Base-by-base conservation (phyloP, 1,284 basidiomycete genomes). In the Leccinum angustisporum region DNA sequence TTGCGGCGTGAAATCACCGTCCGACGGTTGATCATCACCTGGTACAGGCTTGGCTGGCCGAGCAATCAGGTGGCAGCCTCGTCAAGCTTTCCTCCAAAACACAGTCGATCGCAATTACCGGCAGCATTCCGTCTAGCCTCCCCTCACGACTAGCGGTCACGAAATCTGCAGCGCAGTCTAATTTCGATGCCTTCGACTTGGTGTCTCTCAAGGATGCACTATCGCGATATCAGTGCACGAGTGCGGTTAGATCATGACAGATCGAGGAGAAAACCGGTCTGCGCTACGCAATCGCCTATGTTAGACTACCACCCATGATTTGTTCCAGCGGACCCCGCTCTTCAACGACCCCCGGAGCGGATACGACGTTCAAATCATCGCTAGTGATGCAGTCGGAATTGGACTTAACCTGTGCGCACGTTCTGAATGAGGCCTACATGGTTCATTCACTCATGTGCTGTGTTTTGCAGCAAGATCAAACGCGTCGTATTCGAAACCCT, bases 21-120 rank as follows among this genome's bases (percentile, higher is more conserved):
- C 83, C 84, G 3, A 77, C 76, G 2, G 52, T 65, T 21, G 74
- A 76, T 27, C 78, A 82, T 61, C 78, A 80, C 18, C 66, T 76
- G 38, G 71, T 82, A 14, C 72, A 67, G 50, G 74, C 76, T 31
- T 80, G 78, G 79, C 67, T 76, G 51, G 67, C 69, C 16, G 68
- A 73, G 58, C 74, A 71, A 31, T 72, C 70, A 18, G 64, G 74
- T 57, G 60, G 63, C 11, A 36, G 56, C 46, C 33, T 57, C 10
- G 30, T 59, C 57, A 74, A 58, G 40, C 53, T 21, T 36, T 25
- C 56, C 61, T n/a, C 38, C 6, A 69, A 64, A 60, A 56, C 21
- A 31, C 65, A 61, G 25, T 64, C 65, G 11, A 31, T 21, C 21
- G 21, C 21, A 21, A 21, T 58, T 57, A 60, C 50, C 16, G 33